phyloP scores from a whole-genome alignment of 352 stramenopile genomes.

The Globisporangium splendens region DNA sequence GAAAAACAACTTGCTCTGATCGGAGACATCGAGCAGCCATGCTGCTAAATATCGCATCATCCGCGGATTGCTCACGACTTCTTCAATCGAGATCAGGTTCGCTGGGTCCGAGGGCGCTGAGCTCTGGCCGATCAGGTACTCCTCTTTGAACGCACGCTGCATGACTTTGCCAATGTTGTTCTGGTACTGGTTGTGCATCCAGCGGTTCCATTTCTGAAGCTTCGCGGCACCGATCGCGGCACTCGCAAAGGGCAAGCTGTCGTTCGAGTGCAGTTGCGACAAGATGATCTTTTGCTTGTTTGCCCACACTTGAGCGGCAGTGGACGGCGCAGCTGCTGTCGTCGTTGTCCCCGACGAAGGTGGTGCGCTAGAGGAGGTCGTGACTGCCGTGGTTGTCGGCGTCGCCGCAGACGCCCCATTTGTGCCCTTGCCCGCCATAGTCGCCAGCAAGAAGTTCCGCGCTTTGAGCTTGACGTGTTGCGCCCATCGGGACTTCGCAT shows the following conservation, averaged over 20 bases:
- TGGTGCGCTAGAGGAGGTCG: slow-evolving; percentile 5
- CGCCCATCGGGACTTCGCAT: slow-evolving; percentile 78
- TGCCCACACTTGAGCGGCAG: slow-evolving; percentile 63
- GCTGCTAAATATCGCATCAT: slow-evolving; percentile 83
- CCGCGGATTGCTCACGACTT: slow-evolving; percentile 71
- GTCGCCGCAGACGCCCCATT: background rate
- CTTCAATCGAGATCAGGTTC: slow-evolving; percentile 66
- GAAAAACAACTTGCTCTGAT: slow-evolving; percentile 82
- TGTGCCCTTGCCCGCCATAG: slow-evolving; percentile 32
- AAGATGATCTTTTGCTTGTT: slow-evolving; percentile 73
- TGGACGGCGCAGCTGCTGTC: slow-evolving; percentile 23
- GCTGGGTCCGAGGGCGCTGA: slow-evolving; percentile 31
- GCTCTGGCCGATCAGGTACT: slow-evolving; percentile 33
- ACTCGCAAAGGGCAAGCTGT: slow-evolving; percentile 20
- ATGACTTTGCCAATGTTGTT: slow-evolving; percentile 70
- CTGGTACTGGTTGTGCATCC: slow-evolving; percentile 71
- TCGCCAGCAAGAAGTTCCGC: slow-evolving; percentile 69
- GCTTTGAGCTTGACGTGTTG: slow-evolving; percentile 86
- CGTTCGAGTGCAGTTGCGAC: slow-evolving; percentile 36
- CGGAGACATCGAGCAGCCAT: slow-evolving; percentile 44
- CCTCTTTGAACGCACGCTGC: slow-evolving; percentile 61
- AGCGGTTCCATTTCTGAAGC: slow-evolving; percentile 83
- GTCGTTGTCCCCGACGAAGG: slow-evolving; percentile 10
- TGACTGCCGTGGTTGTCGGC: slow-evolving; percentile 8
- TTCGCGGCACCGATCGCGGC: slow-evolving; percentile 45